Conservation (phyloP, 176 grass and related monocot genomes). For the Metroxylon sagu region DNA sequence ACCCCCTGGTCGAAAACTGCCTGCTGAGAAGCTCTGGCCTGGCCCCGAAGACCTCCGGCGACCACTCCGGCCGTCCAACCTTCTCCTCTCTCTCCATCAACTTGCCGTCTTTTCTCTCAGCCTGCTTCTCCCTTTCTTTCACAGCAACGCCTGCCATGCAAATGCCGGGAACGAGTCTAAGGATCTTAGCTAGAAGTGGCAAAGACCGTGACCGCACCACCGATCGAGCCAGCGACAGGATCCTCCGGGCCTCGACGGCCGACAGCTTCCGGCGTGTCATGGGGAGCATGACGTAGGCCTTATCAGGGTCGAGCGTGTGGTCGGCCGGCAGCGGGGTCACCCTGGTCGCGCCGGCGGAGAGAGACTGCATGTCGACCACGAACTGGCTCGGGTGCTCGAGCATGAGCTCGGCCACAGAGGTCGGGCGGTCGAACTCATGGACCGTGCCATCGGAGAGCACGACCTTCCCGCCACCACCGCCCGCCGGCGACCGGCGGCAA, state of each 20-base stretch:
- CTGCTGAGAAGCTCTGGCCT: constrained; percentile 56
- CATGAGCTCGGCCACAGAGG: constrained; percentile 87
- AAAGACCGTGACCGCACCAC: constrained; percentile 36
- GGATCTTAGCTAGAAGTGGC: constrained; percentile 21
- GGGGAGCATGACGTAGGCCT: constrained; percentile 67
- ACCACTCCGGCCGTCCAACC: constrained; percentile 1
- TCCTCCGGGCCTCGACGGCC: constrained; percentile 52
- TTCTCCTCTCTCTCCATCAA: neutral
- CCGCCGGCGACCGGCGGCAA: constrained; percentile 17
- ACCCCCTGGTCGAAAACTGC: constrained; percentile 67
- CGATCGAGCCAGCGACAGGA: constrained; percentile 44
- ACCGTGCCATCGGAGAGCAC: constrained; percentile 70
- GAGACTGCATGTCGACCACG: constrained; percentile 54
- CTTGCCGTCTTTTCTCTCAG: neutral
- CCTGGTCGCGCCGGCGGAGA: constrained; percentile 17
- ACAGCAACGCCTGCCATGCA: neutral
- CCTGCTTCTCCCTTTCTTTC: too few species aligned
- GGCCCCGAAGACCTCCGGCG: constrained; percentile 35
- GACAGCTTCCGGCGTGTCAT: constrained; percentile 56
- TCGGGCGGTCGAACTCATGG: constrained; percentile 47
- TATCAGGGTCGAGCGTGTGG: constrained; percentile 49
- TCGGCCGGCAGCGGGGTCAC: constrained; percentile 72
- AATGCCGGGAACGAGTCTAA: neutral
- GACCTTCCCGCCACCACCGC: constrained; percentile 45
- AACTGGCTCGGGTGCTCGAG: constrained; percentile 84